Evolutionary conservation across 2,329 filamentous ascomycete species (phyloP).

Genomic region (Aspergillus tanneri): DNA sequence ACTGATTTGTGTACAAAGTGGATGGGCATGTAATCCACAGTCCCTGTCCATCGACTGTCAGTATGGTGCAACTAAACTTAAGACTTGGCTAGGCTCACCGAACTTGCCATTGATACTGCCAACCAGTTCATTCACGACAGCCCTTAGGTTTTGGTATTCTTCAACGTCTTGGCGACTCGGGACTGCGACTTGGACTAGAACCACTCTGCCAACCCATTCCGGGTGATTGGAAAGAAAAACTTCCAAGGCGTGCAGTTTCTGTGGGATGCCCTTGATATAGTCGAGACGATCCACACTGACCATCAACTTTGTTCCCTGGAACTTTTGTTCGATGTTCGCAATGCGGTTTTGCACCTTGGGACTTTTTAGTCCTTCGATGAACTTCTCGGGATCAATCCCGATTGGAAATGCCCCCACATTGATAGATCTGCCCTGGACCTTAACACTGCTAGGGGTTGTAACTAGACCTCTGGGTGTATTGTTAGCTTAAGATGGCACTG

Average conservation of each 20-base stretch:
- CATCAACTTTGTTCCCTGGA: conserved; percentile 89
- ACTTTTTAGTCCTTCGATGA: conserved; percentile 78
- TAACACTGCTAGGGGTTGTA: conserved; percentile 86
- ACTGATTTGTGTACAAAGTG: conserved; percentile 96
- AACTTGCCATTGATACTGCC: conserved; percentile 94
- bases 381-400: conserved; percentile 93
- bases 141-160: conserved; percentile 90
- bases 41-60: conserved; percentile 52
- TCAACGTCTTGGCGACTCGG: conserved; percentile 91
- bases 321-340: conserved; percentile 75
- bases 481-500: conserved; percentile 9
- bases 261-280: conserved; percentile 96
- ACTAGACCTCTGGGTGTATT: conserved; percentile 35
- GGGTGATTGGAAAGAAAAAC: conserved; percentile 93
- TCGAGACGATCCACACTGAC: conserved; percentile 92
- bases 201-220: conserved; percentile 94
- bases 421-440: conserved; percentile 79
- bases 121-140: conserved; percentile 91
- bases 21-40: conserved; percentile 95
- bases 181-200: conserved; percentile 89
- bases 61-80: neutral
- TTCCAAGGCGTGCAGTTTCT: conserved; percentile 90
- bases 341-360: conserved; percentile 82
- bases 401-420: conserved; percentile 92
- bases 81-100: conserved; percentile 45